Conservation (phyloP, 208 protist species). For the Porcisia hertigi region DNA sequence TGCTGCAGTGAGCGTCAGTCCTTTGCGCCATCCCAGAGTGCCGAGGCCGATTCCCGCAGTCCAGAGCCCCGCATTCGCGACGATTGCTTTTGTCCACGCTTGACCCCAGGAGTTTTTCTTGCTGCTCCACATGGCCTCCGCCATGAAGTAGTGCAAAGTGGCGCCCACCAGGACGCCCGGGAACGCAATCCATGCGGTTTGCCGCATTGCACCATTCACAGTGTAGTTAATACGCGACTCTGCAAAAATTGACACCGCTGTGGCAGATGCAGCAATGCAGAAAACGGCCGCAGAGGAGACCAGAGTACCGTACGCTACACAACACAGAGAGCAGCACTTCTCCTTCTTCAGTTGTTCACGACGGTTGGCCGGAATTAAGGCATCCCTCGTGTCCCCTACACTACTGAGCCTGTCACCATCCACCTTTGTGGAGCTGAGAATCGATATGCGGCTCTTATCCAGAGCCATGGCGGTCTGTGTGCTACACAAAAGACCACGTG, state of each 20-base stretch:
- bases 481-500: neutral
- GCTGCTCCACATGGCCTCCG: conserved; percentile 85
- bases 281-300: conserved; percentile 54
- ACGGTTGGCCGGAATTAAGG: conserved; percentile 31
- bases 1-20: conserved; percentile 43
- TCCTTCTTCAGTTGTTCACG: conserved; percentile 33
- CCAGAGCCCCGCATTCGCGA: conserved; percentile 72
- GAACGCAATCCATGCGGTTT: conserved; percentile 68
- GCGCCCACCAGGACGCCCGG: conserved; percentile 68
- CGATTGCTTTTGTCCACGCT: conserved; percentile 83
- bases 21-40: conserved; percentile 72
- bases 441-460: conserved; percentile 76
- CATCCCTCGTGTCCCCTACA: conserved; percentile 43
- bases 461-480: conserved; percentile 30
- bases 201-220: conserved; percentile 74
- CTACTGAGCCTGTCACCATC: conserved; percentile 53
- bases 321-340: conserved; percentile 73
- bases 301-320: conserved; percentile 68
- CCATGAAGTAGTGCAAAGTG: conserved; percentile 83
- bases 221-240: conserved; percentile 82
- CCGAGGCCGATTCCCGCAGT: conserved; percentile 42
- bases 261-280: conserved; percentile 47
- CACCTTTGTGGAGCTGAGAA: conserved; percentile 76
- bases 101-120: conserved; percentile 83
- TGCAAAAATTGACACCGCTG: conserved; percentile 51